Evolutionary conservation across 768 basidiomycete species (phyloP), one percentile per base, ranked within the genome.

Genomic region (Russula vinacea): DNA sequence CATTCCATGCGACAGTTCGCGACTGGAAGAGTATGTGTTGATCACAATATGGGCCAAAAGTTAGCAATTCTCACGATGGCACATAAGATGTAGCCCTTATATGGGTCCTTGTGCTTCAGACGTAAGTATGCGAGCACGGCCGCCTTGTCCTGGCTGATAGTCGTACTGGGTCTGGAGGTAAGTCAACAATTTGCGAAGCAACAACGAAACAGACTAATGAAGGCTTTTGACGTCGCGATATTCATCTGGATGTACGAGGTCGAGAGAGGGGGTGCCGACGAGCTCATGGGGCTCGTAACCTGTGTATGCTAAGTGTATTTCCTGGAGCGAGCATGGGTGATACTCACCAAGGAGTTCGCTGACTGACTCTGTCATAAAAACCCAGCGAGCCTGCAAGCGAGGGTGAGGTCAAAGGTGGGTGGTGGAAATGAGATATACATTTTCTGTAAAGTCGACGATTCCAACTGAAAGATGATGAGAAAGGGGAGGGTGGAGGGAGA

Each of bases 181-280:
- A 56, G 49, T 10, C 10, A 49, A 37, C 7, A 11, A 5, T 19
- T 1, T 29, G 29, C 10, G 33, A 44, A 26, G 24, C 10, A 24
- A 49, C 50, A 29, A 39, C 51, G 50, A 22, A 66, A 72, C 81
- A 47, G 68, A 89, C 88, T 88, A 88, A 73, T 91, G 90, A 45
- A 90, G 76, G 64, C 80, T 78, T 70, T 82, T 82, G n/a, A 87
- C 82, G 40, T 83, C 80, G 33, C 80, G 73, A 68, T 85, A 85
- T 72, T 92, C 90, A 57, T 92, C 90, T 2, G 90, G 90, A 72
- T 92, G 90, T 33, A 89, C 88, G 65, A 92, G 85, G 59, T 89
- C 83, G 50, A 91, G 77, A 2, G 86, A 88, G 4, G 89, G 82
- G 39, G 77, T 79, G 2, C 87, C 87, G 59, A 88, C 78, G 65